These are phyloP conservation scores for Sugiyamaella lignohabitans DNA, from an alignment of 805 yeast genomes.

Conservation along the genomic window DNA sequence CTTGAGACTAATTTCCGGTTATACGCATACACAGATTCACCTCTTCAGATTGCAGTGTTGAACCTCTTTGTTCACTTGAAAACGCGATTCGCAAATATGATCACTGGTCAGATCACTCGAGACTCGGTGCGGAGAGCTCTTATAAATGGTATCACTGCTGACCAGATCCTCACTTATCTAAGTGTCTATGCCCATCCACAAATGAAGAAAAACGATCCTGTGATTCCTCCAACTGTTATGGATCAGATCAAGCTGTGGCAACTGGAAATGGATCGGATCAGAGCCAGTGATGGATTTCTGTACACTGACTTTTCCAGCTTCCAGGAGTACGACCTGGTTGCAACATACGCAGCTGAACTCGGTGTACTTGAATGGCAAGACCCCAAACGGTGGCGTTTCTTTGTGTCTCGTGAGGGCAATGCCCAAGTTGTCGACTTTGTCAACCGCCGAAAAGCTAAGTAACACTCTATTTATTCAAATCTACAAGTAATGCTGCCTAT, in stretches of 20 bases:
- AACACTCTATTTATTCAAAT: background rate
- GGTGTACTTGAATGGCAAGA: conserved; percentile 92
- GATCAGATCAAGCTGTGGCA: conserved; percentile 97
- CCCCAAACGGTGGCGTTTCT: conserved; percentile 60
- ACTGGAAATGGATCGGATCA: conserved; percentile 86
- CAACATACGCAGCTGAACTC: conserved; percentile 77
- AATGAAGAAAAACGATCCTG: conserved; percentile 55
- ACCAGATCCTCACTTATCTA: conserved; percentile 82
- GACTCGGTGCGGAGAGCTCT: conserved; percentile 85
- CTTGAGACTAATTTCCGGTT: conserved; percentile 90
- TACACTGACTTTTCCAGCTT: conserved; percentile 78
- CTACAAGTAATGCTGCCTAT: conserved; percentile 1
- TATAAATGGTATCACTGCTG: conserved; percentile 85
- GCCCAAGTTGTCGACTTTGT: conserved; percentile 89
- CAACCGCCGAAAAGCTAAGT: conserved; percentile 39
- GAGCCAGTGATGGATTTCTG: conserved; percentile 76
- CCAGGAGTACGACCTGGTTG: conserved; percentile 66
- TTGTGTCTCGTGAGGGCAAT: conserved; percentile 83
- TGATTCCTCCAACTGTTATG: conserved; percentile 92
- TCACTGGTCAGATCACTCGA: conserved; percentile 86
- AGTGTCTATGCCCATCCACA: conserved; percentile 93
- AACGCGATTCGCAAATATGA: conserved; percentile 84
- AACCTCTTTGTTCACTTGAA: conserved; percentile 81
- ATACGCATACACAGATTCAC: conserved; percentile 90
- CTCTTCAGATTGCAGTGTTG: conserved; percentile 87